phyloP scores from a whole-genome alignment of 2,329 filamentous ascomycete species.

The Diaporthe sp. region DNA sequence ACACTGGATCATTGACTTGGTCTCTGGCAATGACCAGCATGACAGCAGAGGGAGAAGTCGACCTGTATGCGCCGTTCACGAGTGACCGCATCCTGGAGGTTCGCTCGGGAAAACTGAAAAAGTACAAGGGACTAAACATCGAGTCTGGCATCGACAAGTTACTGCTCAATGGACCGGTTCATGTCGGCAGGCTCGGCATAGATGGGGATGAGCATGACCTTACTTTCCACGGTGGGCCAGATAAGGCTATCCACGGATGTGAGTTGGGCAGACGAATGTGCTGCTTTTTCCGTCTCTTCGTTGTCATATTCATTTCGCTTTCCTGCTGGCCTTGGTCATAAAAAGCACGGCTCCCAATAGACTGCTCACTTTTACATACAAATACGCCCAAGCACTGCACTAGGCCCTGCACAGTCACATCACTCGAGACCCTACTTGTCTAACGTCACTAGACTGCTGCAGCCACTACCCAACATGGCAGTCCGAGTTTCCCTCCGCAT shows the following conservation, averaged over 20 bases:
- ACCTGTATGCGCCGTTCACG: slow-evolving; percentile 54
- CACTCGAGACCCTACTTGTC: not conserved
- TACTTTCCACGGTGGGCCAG: slow-evolving; percentile 69
- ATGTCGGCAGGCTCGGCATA: slow-evolving; percentile 61
- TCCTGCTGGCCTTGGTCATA: not conserved
- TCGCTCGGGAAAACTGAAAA: slow-evolving; percentile 66
- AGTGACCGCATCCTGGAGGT: slow-evolving; percentile 65
- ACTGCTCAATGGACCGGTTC: slow-evolving; percentile 53
- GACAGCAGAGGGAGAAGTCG: slow-evolving; percentile 39
- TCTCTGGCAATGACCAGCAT: not conserved
- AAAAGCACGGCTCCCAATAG: not conserved
- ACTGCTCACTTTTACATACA: not conserved
- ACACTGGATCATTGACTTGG: not conserved
- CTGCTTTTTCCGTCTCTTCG: not conserved
- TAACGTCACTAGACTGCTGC: slow-evolving; percentile 61
- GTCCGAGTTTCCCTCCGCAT: slow-evolving; percentile 60
- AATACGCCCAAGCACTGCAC: not conserved
- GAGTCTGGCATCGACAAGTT: slow-evolving; percentile 68
- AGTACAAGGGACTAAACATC: slow-evolving; percentile 60
- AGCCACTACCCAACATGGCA: slow-evolving; percentile 68
- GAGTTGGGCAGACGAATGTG: slow-evolving; percentile 40
- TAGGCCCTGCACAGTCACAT: slow-evolving; percentile 4
- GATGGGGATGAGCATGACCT: slow-evolving; percentile 71
- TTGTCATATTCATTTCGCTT: not conserved
- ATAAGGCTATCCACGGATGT: slow-evolving; percentile 73